Evolutionary conservation across 2,329 filamentous ascomycete species (phyloP).

Genomic region (Tricladium varicosporioides): DNA sequence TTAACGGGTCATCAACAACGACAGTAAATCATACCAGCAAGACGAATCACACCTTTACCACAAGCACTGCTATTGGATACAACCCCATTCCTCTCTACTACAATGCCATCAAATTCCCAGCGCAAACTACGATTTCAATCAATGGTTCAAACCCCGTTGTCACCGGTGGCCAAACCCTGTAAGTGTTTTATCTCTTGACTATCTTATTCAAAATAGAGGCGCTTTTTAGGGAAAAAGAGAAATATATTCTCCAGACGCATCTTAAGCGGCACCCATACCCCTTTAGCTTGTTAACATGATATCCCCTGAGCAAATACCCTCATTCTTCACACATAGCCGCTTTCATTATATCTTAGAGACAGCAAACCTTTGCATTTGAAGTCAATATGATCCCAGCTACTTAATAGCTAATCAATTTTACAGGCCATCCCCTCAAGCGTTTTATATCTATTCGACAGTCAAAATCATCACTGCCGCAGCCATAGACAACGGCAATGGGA

Average conservation of each 20-base stretch:
- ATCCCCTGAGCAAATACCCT: too few relatives aligned
- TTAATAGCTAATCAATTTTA: neutral
- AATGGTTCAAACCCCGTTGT: constrained; percentile 8
- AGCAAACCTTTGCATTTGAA: too few relatives aligned
- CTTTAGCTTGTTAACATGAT: too few relatives aligned
- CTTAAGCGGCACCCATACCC: too few relatives aligned
- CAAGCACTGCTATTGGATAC: neutral
- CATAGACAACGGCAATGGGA: constrained; percentile 7
- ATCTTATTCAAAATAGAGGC: neutral
- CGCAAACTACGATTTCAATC: neutral
- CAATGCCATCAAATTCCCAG: constrained; percentile 3
- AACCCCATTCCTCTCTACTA: constrained; percentile 13
- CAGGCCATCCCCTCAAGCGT: constrained; percentile 21
- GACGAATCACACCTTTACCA: constrained; percentile 12
- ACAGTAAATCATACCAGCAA: constrained; percentile 4
- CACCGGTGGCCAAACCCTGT: constrained; percentile 18
- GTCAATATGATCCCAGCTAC: too few relatives aligned
- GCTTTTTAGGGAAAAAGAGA: too few relatives aligned
- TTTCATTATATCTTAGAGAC: too few relatives aligned
- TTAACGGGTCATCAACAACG: constrained; percentile 1
- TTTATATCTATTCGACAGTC: constrained; percentile 23
- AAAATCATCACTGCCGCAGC: constrained; percentile 20
- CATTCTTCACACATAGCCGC: too few relatives aligned
- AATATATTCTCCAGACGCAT: neutral
- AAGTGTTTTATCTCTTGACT: constrained; percentile 1